phyloP scores from a whole-genome alignment of 352 stramenopile genomes.

The Phytophthora aleatoria region DNA sequence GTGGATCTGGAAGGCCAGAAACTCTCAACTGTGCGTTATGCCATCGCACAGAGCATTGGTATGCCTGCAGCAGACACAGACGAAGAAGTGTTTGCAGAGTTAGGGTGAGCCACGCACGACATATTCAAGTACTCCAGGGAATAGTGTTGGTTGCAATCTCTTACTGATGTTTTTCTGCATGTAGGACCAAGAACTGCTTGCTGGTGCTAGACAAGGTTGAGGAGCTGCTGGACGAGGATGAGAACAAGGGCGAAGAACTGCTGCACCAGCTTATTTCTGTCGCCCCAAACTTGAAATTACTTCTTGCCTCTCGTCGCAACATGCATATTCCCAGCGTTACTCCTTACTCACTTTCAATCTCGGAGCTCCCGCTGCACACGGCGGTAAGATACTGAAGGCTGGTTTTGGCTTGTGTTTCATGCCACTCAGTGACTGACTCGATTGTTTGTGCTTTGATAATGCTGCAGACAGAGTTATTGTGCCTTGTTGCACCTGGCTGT shows the following conservation, averaged over 20 bases:
- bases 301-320: conserved; percentile 73
- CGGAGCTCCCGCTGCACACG: conserved; percentile 69
- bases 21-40: conserved; percentile 77
- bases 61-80: conserved; percentile 76
- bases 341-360: conserved; percentile 76
- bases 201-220: conserved; percentile 85
- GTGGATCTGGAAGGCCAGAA: conserved; percentile 86
- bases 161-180: conserved; percentile 12
- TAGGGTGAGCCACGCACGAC: conserved; percentile 40
- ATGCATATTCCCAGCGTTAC: conserved; percentile 82
- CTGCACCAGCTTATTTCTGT: conserved; percentile 74
- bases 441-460: not conserved
- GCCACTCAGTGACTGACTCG: not conserved
- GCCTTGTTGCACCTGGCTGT: conserved; percentile 66
- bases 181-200: conserved; percentile 66
- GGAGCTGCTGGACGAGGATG: conserved; percentile 77
- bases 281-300: conserved; percentile 65
- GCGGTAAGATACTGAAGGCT: conserved; percentile 42
- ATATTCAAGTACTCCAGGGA: not conserved
- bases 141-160: not conserved
- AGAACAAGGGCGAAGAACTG: conserved; percentile 72
- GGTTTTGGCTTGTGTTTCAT: not conserved
- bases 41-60: conserved; percentile 79
- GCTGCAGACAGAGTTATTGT: conserved; percentile 67
- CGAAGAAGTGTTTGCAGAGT: conserved; percentile 79